These are phyloP conservation scores for Nothophaeocryptopus gaeumannii DNA, from an alignment of 2,329 filamentous ascomycete species.

Conservation along the genomic window DNA sequence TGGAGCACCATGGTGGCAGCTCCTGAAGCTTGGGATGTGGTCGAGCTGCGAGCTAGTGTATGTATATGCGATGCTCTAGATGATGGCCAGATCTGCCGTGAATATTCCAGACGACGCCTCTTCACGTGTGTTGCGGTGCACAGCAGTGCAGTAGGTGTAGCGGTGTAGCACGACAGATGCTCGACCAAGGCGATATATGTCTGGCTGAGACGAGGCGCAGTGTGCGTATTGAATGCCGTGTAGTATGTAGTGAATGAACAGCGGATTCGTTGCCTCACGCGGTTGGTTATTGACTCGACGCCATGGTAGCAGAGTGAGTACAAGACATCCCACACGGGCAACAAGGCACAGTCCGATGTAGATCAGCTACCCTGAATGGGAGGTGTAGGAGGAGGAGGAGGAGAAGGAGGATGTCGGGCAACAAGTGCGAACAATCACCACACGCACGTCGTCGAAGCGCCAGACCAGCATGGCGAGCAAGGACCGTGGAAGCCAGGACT, in stretches of 20 bases:
- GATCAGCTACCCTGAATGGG: neutral
- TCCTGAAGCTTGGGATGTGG: neutral
- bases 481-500: too few relatives aligned
- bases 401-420: neutral
- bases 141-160: conserved; percentile 12
- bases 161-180: conserved; percentile 5
- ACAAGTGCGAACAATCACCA: neutral
- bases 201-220: conserved; percentile 1
- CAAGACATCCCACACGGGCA: conserved; percentile 6
- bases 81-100: conserved; percentile 7
- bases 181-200: conserved; percentile 1
- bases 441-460: too few relatives aligned
- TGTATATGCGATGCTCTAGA: conserved; percentile 12
- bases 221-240: neutral
- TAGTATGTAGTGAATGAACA: neutral
- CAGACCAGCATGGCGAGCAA: too few relatives aligned
- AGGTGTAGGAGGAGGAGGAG: neutral
- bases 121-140: conserved; percentile 17
- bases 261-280: conserved; percentile 1
- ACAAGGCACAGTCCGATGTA: neutral
- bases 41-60: conserved; percentile 6
- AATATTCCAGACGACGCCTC: conserved; percentile 7
- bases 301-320: conserved; percentile 4
- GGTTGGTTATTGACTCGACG: conserved; percentile 6
- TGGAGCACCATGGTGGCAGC: conserved; percentile 27